Base-by-base conservation (phyloP, 371 early-diverging fungal genomes). In the Umbelopsis sp. region DNA sequence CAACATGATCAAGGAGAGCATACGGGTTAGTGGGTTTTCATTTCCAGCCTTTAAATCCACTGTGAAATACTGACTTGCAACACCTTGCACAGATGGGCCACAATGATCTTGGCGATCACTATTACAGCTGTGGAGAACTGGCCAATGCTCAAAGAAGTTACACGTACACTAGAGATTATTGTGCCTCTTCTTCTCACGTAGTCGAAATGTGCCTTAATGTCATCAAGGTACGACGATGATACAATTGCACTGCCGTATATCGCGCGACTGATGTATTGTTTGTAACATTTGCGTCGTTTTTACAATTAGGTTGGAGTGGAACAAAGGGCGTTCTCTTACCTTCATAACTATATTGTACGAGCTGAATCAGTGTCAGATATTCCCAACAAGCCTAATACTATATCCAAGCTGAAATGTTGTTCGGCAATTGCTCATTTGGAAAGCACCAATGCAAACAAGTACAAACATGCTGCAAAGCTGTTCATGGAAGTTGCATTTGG, bases 201-300 rank as follows among this genome's bases (percentile, higher is more conserved):
- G 69, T 93, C 50, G 94, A 94, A 48, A 89, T 93, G 87, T 93
- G 93, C 70, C 80, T 94, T 72, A 89, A 89, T 70, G 89, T 91
- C 37, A 92, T 94, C 78, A 86, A 90, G 82, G 94, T 91, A 76
- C 65, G 24, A 18, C 18, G 65, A 18, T n/a, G 41, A 32, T 7
- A 41, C 41, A 41, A 1, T 62, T 38, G 11, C 9, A 11, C 29
- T 5, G 8, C 48, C 20, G 35, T 6, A 8, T 35, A 22, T 22
- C 22, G 22, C 35, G 18, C 7, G 4, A 0, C 12, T 29, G 22
- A 29, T 53, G 16, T 50, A 63, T 35, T 12, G 29, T 48, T 63
- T 38, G 44, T 18, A 1, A 46, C 35, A 22, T 2, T 10, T 48
- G 14, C 20, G 11, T 20, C 0, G 7, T 48, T 41, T 7, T 48